phyloP scores from a whole-genome alignment of 257 asterid species.

The Catharanthus roseus region DNA sequence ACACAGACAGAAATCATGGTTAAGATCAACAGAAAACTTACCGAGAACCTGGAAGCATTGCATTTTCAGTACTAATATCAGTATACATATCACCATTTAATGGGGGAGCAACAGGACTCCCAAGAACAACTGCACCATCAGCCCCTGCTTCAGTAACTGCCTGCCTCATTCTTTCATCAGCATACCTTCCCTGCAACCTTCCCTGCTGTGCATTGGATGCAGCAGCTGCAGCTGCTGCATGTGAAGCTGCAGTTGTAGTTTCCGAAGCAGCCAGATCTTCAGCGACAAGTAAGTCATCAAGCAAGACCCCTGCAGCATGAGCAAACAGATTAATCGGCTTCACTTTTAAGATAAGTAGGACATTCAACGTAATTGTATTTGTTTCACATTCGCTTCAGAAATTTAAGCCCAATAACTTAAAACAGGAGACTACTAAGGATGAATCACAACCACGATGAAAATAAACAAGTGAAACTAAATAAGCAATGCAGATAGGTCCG shows the following conservation, averaged over 20 bases:
- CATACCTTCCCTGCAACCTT: constrained; percentile 65
- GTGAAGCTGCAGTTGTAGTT: constrained; percentile 93
- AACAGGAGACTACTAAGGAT: not conserved
- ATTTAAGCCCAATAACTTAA: not conserved
- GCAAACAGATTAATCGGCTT: not conserved
- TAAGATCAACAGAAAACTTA: constrained; percentile 29
- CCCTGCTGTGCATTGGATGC: constrained; percentile 55
- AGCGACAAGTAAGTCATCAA: constrained; percentile 96
- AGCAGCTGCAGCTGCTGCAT: constrained; percentile 93
- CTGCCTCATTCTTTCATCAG: constrained; percentile 60
- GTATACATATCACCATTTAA: constrained; percentile 84
- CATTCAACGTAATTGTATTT: not conserved
- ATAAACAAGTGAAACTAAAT: not conserved
- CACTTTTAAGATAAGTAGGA: not conserved
- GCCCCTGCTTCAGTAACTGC: constrained; percentile 41
- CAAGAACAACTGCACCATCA: constrained; percentile 92
- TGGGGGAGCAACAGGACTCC: constrained; percentile 90
- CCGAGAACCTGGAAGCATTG: constrained; percentile 79
- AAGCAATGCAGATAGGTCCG: not conserved
- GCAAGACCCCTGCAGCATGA: constrained; percentile 66
- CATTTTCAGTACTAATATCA: constrained; percentile 92
- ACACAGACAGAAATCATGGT: constrained; percentile 13
- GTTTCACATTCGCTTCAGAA: not conserved
- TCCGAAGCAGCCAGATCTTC: constrained; percentile 98
- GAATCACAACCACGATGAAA: not conserved